Evolutionary conservation across 352 stramenopile species (phyloP).

Genomic region (Globisporangium heterothallicum): DNA sequence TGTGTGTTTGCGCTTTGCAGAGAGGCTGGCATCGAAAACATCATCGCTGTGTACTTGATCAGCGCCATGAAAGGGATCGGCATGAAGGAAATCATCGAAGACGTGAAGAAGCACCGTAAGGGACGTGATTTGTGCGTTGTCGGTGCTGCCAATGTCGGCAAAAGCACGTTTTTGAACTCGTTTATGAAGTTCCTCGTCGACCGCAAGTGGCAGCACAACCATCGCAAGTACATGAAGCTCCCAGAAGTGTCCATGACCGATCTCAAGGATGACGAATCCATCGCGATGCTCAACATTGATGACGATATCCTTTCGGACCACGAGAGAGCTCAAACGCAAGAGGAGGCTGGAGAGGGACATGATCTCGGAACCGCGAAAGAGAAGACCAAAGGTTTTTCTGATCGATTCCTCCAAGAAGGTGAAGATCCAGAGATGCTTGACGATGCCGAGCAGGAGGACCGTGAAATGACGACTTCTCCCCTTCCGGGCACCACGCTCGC

Average conservation of each 20-base stretch:
- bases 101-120: constrained; percentile 72
- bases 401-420: constrained; percentile 47
- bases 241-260: constrained; percentile 48
- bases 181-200: constrained; percentile 80
- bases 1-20: constrained; percentile 15
- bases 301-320: constrained; percentile 22
- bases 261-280: constrained; percentile 34
- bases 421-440: constrained; percentile 68
- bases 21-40: constrained; percentile 68
- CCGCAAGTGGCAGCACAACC: constrained; percentile 83
- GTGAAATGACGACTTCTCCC: constrained; percentile 84
- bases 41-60: constrained; percentile 74
- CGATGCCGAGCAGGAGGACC: constrained; percentile 53
- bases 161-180: constrained; percentile 91
- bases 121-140: constrained; percentile 88
- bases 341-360: neutral
- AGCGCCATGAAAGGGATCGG: constrained; percentile 83
- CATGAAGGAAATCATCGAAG: constrained; percentile 83
- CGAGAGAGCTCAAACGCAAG: constrained; percentile 4
- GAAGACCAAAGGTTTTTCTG: constrained; percentile 1
- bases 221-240: constrained; percentile 84
- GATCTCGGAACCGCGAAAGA: neutral
- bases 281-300: constrained; percentile 57
- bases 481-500: constrained; percentile 89
- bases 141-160: constrained; percentile 89